Base-by-base conservation (phyloP, 148 eudicot genomes). In the Nyssa sinensis region DNA sequence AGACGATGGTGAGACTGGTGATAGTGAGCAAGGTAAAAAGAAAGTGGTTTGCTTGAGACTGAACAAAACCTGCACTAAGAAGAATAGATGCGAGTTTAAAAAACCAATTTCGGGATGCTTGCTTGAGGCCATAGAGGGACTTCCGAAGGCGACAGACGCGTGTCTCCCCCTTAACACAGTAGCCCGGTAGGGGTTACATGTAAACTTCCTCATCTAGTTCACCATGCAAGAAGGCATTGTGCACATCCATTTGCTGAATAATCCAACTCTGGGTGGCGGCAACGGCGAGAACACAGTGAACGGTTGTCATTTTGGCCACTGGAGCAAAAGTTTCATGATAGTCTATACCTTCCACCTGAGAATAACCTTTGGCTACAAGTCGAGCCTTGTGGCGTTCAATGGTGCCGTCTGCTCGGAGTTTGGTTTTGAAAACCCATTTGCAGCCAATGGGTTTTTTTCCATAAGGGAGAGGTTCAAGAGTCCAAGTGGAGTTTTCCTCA, bases 101-200 rank as follows among this genome's bases (percentile, higher is more conserved):
- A 55, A 66, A 67, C 41, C 62, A 70, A 25, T 70, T 35, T 5
- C 74, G 37, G 7, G 39, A 17, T 6, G 74, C 74, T 55, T 70
- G 74, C 24, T 57, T 51, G 1, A 70, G 25, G 17, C 74, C 74
- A 70, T 70, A 57, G 1, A 70, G 5, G 2, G 39, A 30, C 13
- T 55, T 70, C 2, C 27, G 9, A 1, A 70, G 24, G 12, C 62
- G 28, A 30, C 74, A 37, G 0, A 37, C 7, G n/a, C 7, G 10
- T 1, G 7, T 37, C 0, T 11, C 10, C 44, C 44, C 44, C 44
- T 11, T 37, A 11, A 6, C 10, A 11, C 44, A 7, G 44, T 6
- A 37, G 44, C 6, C 37, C 37, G 24, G 24, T 1, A 63, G 74
- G 4, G 51, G 62, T 10, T 19, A 13, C 74, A 70, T 28, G 27